A percentile compares a stretch with the other conserved stretches of the same genome.
Conservation (phyloP, 345 rosid genomes). For the Camelina laxa region DNA sequence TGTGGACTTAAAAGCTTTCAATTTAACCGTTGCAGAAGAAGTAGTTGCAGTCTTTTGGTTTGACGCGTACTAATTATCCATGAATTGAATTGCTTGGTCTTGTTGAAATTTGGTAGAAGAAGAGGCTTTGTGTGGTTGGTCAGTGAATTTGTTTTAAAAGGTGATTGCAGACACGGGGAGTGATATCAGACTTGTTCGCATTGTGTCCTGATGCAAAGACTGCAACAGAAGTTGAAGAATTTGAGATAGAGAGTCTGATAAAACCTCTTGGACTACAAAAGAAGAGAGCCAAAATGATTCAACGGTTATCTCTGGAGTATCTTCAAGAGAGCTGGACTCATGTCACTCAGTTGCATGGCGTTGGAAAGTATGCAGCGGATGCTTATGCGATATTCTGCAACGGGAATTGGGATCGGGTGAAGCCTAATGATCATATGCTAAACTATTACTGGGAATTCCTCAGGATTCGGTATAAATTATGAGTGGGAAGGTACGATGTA, state of each 20-base stretch:
- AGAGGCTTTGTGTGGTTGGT: neutral
- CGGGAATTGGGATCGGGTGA: conserved; percentile 74
- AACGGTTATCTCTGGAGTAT: conserved; percentile 66
- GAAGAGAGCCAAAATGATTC: conserved; percentile 65
- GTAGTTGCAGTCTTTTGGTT: neutral
- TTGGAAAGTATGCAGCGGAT: conserved; percentile 93
- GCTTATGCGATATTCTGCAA: conserved; percentile 91
- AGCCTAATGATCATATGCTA: conserved; percentile 72
- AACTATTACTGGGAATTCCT: conserved; percentile 76
- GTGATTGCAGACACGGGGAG: conserved; percentile 52
- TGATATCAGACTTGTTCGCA: conserved; percentile 55
- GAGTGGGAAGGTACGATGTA: conserved; percentile 10
- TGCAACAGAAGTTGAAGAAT: conserved; percentile 52
- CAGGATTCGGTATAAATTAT: conserved; percentile 32
- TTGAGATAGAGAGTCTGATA: conserved; percentile 56
- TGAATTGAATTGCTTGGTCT: neutral
- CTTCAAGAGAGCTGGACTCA: conserved; percentile 72
- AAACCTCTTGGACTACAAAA: conserved; percentile 59
- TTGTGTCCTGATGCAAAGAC: conserved; percentile 71
- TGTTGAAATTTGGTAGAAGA: conserved; percentile 1
- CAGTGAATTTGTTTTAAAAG: neutral
- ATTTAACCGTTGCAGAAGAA: neutral
- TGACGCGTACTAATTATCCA: neutral
- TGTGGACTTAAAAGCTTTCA: conserved; percentile 9
- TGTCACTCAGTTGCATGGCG: conserved; percentile 76